Evolutionary conservation across 2,329 filamentous ascomycete species (phyloP).

Genomic region (Alternaria metachromatica): DNA sequence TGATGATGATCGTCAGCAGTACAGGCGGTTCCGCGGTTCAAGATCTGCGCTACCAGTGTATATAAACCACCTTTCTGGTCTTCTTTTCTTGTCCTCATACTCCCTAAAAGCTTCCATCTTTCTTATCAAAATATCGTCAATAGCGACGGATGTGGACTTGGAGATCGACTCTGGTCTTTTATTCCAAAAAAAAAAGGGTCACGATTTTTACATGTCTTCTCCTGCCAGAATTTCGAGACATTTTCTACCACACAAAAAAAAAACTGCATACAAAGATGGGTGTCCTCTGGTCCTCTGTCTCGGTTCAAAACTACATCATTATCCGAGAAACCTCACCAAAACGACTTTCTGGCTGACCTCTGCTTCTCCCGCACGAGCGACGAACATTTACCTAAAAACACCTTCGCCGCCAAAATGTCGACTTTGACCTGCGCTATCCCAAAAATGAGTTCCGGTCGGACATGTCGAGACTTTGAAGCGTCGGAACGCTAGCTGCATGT

Average conservation of each 20-base stretch:
- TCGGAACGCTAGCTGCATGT: not conserved
- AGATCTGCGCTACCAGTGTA: not conserved
- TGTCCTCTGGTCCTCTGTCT: too few species aligned
- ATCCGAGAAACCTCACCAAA: too few species aligned
- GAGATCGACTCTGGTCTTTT: not conserved
- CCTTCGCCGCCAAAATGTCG: too few species aligned
- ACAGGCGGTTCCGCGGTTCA: not conserved
- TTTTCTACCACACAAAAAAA: too few species aligned
- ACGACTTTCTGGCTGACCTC: too few species aligned
- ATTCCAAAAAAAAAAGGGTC: too few species aligned
- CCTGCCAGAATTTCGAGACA: too few species aligned
- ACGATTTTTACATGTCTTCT: too few species aligned
- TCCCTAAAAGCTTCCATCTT: not conserved
- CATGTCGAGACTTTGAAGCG: not conserved
- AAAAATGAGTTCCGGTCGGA: not conserved
- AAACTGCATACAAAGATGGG: too few species aligned
- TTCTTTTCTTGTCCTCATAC: not conserved
- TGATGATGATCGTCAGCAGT: not conserved
- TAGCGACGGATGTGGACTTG: accelerated
- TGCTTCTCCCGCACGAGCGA: not conserved
- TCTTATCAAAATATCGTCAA: not conserved
- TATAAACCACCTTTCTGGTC: not conserved
- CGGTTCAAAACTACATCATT: too few species aligned
- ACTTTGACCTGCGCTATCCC: not conserved
- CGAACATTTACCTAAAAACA: too few species aligned